Conservation (phyloP, 1,284 basidiomycete genomes). For the Trichosporon faecale region DNA sequence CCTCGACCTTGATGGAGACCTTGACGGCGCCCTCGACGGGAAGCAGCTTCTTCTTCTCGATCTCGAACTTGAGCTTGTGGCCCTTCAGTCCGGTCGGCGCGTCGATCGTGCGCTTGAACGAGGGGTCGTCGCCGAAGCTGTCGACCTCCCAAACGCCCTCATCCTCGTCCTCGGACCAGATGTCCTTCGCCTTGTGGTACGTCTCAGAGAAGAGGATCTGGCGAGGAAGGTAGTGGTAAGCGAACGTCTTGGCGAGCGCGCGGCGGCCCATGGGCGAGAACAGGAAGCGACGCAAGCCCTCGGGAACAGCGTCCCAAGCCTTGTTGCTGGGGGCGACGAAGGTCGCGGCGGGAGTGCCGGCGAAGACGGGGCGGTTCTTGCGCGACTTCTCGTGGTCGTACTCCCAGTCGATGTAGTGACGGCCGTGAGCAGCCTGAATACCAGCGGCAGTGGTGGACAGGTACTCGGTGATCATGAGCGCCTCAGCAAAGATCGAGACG, state of each 20-base stretch:
- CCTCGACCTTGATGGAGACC: constrained; percentile 59
- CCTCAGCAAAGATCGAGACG: constrained; percentile 60
- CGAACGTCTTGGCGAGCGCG: constrained; percentile 62
- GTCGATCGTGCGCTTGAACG: constrained; percentile 56
- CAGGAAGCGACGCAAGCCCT: constrained; percentile 60
- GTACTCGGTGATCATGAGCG: constrained; percentile 59
- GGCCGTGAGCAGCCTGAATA: constrained; percentile 59
- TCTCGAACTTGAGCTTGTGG: constrained; percentile 56
- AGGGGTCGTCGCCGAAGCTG: constrained; percentile 43
- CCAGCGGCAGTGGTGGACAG: constrained; percentile 63
- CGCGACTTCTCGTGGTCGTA: constrained; percentile 52
- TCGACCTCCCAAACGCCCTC: constrained; percentile 16
- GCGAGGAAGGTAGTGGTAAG: constrained; percentile 65
- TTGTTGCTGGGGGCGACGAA: constrained; percentile 65
- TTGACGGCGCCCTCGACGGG: constrained; percentile 52
- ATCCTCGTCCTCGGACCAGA: constrained; percentile 13
- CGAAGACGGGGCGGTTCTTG: constrained; percentile 49
- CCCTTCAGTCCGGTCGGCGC: constrained; percentile 58
- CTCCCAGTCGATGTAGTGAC: constrained; percentile 54
- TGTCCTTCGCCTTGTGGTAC: constrained; percentile 44
- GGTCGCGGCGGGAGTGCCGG: constrained; percentile 60
- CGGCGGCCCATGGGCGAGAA: constrained; percentile 65
- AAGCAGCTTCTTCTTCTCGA: constrained; percentile 57
- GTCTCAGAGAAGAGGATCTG: constrained; percentile 60
- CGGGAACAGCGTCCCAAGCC: constrained; percentile 63